Percentiles rank a stretch among this genome's conserved stretches.
These are phyloP conservation scores for Kazachstania sp. DNA, from an alignment of 1,139 yeast genomes.

Conservation along the genomic window DNA sequence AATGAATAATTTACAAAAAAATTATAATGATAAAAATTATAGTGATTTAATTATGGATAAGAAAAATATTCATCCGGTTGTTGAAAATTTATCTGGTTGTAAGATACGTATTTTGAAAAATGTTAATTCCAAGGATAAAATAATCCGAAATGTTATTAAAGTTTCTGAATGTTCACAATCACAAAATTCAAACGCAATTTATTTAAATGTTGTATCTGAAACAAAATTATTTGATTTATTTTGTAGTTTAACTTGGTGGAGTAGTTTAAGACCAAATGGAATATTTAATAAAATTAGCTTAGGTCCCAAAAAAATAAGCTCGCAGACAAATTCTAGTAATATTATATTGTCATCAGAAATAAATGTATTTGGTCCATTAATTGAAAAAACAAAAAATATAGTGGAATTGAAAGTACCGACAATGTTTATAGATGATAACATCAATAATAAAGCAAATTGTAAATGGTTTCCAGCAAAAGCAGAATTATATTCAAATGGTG, in stretches of 20 bases:
- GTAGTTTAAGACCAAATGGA: slow-evolving; percentile 49
- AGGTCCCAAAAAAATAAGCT: not conserved
- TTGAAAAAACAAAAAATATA: slow-evolving; percentile 36
- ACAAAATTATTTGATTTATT: slow-evolving; percentile 42
- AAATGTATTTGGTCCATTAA: slow-evolving; percentile 55
- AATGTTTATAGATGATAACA: slow-evolving; percentile 13
- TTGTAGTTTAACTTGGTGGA: slow-evolving; percentile 56
- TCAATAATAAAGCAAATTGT: slow-evolving; percentile 32
- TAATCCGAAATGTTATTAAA: slow-evolving; percentile 4
- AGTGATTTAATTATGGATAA: not conserved
- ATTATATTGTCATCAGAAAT: slow-evolving; percentile 48
- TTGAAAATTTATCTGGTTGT: slow-evolving; percentile 35
- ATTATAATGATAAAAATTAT: not conserved
- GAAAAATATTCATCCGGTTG: slow-evolving; percentile 19
- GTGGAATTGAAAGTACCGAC: slow-evolving; percentile 14
- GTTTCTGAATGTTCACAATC: slow-evolving; percentile 1
- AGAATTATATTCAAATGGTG: slow-evolving; percentile 58
- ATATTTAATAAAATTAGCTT: slow-evolving; percentile 41
- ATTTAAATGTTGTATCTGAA: slow-evolving; percentile 39
- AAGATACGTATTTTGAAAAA: slow-evolving; percentile 21
- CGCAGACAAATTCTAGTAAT: not conserved
- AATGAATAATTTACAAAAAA: too few relatives aligned
- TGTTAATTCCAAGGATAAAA: not conserved
- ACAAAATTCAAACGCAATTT: slow-evolving; percentile 36
- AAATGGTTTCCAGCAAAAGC: slow-evolving; percentile 79